These are phyloP conservation scores for Lunasporangiospora selenospora DNA, from an alignment of 192 early-diverging fungal species.

Conservation along the genomic window DNA sequence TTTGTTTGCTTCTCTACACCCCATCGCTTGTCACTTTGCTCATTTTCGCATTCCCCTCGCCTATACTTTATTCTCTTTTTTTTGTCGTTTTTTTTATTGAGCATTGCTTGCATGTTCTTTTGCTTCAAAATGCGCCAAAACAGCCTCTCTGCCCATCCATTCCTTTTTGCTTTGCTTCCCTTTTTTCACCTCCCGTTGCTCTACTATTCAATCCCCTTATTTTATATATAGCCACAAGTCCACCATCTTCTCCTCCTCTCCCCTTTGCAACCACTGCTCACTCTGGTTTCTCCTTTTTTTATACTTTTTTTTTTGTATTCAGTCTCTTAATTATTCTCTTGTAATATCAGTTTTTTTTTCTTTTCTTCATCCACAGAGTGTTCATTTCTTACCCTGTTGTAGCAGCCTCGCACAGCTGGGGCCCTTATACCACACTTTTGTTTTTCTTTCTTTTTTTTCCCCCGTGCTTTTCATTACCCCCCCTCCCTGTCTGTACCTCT, in stretches of 20 bases:
- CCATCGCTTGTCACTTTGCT: not conserved
- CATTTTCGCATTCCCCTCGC: not conserved
- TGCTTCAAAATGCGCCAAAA: not conserved
- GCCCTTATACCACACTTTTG: too few species aligned
- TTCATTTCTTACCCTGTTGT: too few species aligned
- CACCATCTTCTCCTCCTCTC: not conserved
- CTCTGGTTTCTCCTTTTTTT: not conserved
- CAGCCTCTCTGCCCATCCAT: not conserved
- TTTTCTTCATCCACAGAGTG: not conserved
- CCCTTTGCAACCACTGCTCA: not conserved
- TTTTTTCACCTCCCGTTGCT: not conserved
- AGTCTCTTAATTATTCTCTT: slow-evolving; percentile 1
- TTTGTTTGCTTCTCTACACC: slow-evolving; percentile 1
- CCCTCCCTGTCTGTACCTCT: not conserved
- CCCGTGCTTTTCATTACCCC: not conserved
- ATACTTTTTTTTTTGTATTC: not conserved
- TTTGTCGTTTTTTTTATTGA: not conserved
- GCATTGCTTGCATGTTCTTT: not conserved
- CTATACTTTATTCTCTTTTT: slow-evolving; percentile 7
- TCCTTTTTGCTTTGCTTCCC: slow-evolving; percentile 20
- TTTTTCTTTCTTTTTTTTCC: not conserved
- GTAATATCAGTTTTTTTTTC: not conserved
- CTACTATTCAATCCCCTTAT: too few species aligned
- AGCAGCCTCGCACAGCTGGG: too few species aligned
- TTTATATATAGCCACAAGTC: too few species aligned